A percentile compares a stretch with the other conserved stretches of the same genome.
Evolutionary conservation across 176 grass and related monocot species (phyloP).

Genomic region (Zea luxurians): DNA sequence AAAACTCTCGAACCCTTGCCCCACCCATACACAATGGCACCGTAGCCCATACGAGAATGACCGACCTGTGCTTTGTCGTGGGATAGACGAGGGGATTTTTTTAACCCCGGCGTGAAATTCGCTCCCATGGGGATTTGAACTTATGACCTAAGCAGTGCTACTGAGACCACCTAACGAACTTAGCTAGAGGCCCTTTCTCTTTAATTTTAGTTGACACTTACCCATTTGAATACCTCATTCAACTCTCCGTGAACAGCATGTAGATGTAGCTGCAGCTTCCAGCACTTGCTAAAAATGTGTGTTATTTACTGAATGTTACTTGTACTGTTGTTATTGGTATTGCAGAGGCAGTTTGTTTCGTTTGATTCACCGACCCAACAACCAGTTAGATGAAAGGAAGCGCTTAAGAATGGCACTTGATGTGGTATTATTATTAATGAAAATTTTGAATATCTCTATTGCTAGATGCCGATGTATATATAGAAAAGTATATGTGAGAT

Average conservation of each 20-base stretch:
- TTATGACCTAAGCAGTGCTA: no score
- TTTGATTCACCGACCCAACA: slow-evolving; percentile 93
- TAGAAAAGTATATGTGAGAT: slow-evolving; percentile 5
- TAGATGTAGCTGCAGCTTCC: slow-evolving; percentile 26
- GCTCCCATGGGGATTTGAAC: no score
- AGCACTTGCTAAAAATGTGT: slow-evolving; percentile 19
- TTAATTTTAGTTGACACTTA: not conserved
- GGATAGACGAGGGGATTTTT: no score
- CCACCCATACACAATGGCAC: no score
- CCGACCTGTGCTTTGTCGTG: no score
- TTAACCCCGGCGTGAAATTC: no score
- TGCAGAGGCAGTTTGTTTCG: slow-evolving; percentile 93
- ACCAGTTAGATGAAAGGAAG: slow-evolving; percentile 86
- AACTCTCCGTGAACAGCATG: slow-evolving; percentile 29
- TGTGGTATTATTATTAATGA: slow-evolving; percentile 70
- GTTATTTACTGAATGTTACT: slow-evolving; percentile 34
- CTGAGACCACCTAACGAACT: no score
- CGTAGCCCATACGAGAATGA: no score
- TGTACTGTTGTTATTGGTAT: slow-evolving; percentile 39
- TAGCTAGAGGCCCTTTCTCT: not conserved
- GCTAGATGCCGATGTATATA: slow-evolving; percentile 30
- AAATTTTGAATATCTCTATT: slow-evolving; percentile 27
- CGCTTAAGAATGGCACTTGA: slow-evolving; percentile 92
- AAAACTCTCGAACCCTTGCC: no score
- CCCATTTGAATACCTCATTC: slow-evolving; percentile 18